Evolutionary conservation across 169 alveolate genomes (phyloP).

Genomic region (Plasmodium gaboni): DNA sequence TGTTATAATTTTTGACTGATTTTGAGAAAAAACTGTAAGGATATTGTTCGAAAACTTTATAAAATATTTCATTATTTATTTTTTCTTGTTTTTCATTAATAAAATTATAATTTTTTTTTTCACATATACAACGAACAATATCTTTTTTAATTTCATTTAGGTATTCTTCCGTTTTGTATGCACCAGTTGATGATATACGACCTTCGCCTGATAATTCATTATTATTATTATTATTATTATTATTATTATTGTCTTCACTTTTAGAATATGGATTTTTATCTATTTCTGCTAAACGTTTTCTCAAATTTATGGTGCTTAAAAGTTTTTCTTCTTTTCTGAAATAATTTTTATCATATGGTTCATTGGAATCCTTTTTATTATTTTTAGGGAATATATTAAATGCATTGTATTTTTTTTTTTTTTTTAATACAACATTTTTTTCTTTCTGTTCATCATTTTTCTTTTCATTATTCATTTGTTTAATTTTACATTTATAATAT

Average conservation of each 20-base stretch:
- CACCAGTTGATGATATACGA: background rate
- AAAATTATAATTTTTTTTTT: conserved; percentile 46
- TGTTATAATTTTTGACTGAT: conserved; percentile 62
- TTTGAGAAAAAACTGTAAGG: conserved; percentile 66
- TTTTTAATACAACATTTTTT: background rate
- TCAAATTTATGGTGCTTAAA: too few relatives aligned
- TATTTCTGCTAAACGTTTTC: background rate
- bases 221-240: background rate
- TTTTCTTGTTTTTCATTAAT: conserved; percentile 60
- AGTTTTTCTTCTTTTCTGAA: background rate
- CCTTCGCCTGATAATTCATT: conserved; percentile 10
- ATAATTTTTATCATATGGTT: background rate
- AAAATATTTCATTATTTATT: conserved; percentile 74
- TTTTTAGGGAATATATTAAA: background rate
- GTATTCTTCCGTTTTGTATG: conserved; percentile 19
- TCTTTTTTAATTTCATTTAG: conserved; percentile 45
- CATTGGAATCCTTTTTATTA: background rate
- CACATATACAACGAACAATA: conserved; percentile 62
- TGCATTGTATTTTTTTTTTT: background rate
- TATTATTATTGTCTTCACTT: background rate
- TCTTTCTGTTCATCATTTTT: background rate
- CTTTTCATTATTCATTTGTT: background rate
- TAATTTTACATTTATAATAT: conserved; percentile 1
- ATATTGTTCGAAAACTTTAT: conserved; percentile 69
- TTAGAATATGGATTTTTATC: background rate